Evolutionary conservation across 352 stramenopile genomes (phyloP), one percentile per base, ranked within the genome.

Genomic region (Thalassiosira ordinaria): DNA sequence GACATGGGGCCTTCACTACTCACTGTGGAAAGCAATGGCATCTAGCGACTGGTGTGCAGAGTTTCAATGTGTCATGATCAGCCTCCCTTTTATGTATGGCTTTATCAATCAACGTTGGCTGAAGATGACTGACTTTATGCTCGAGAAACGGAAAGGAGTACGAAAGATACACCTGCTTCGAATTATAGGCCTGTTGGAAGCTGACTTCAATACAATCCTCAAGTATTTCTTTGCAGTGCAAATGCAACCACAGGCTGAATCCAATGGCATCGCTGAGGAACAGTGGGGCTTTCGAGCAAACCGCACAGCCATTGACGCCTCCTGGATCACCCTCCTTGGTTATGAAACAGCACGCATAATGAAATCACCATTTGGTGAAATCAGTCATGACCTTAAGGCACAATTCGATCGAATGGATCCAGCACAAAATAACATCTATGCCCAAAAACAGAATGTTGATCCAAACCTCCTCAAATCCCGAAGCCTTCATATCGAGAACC

Each of bases 151-250:
- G 5, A 62, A 47, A 22, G 56, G 56, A 1, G 35, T 66, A 11
- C 39, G 20, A 1, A 56, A 62, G 9, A 69, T 81, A 16, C 73
- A 75, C 62, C 20, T 46, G n/a, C 56, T 81, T 3, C 41, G 57
- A 24, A 46, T 81, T 6, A 81, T 81, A 18, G 41, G 71, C 16
- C 26, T 81, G 11, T 66, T 75, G 33, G 72, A 76, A 60, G 56
- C 62, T 2, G 73, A 76, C 31, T 76, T 62, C 29, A 64, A 52
- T 46, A 24, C 26, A 37, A 6, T 47, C 7, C 18, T 74, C 1
- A 53, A 27, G 1, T 7, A 57, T 5, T 47, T 60, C 20, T 67
- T 35, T 16, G 11, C n/a, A 16, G 69, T 13, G 63, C 51, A 61
- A n/a, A 63, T 24, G 27, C 35, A 7, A 27, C 56, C 13, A 7